These are phyloP conservation scores for Fusarium kyushuense DNA, from an alignment of 2,329 filamentous ascomycete genomes.

Conservation along the genomic window DNA sequence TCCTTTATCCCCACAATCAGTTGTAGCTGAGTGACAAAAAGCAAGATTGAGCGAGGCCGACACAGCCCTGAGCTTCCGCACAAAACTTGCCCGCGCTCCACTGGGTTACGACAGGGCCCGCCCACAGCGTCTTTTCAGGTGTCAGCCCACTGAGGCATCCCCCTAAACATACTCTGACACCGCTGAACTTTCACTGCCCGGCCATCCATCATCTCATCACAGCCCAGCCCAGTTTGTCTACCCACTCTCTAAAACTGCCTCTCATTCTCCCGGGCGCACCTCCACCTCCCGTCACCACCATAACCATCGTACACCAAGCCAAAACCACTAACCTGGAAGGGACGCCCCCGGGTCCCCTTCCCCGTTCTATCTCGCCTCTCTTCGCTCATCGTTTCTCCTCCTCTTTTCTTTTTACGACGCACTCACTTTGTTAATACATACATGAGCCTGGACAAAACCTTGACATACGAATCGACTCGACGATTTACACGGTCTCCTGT, in stretches of 20 bases:
- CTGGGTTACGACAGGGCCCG: not conserved
- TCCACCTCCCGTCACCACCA: constrained; percentile 35
- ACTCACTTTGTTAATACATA: constrained; percentile 9
- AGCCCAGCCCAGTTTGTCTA: constrained; percentile 6
- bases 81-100: not conserved
- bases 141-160: constrained; percentile 19
- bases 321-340: constrained; percentile 32
- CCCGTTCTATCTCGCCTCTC: constrained; percentile 43
- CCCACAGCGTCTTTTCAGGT: constrained; percentile 27
- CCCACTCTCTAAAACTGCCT: constrained; percentile 9
- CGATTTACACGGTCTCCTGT: constrained; percentile 29
- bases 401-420: constrained; percentile 34
- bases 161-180: constrained; percentile 19
- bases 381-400: constrained; percentile 38
- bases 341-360: constrained; percentile 35
- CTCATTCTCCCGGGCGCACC: constrained; percentile 8
- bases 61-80: not conserved
- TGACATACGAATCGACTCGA: constrained; percentile 36
- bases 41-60: constrained; percentile 6
- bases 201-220: not conserved
- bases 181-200: constrained; percentile 19
- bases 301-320: constrained; percentile 37
- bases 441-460: constrained; percentile 19
- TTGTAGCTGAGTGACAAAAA: constrained; percentile 17
- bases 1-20: constrained; percentile 26